Percentiles rank a stretch among this genome's conserved stretches.
Conservation (phyloP, 805 yeast species). For the Nakazawaea wyomingensis region DNA sequence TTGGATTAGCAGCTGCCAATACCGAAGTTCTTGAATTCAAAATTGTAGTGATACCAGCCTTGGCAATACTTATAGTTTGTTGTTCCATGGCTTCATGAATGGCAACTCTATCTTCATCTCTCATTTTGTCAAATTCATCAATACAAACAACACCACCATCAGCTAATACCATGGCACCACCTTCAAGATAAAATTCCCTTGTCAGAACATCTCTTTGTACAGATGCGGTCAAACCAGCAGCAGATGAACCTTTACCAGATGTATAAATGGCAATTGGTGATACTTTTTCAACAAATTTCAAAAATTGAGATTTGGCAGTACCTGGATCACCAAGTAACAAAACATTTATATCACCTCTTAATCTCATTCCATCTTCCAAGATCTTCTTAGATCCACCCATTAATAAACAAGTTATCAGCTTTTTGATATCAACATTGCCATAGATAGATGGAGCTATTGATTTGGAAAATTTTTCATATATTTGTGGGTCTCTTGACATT, state of each 20-base stretch:
- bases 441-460: slow-evolving; percentile 96
- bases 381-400: slow-evolving; percentile 93
- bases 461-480: slow-evolving; percentile 77
- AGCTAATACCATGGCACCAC: slow-evolving; percentile 99
- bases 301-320: slow-evolving; percentile 94
- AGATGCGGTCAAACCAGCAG: slow-evolving; percentile 98
- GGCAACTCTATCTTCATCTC: slow-evolving; percentile 98
- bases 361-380: slow-evolving; percentile 92
- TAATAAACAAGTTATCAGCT: slow-evolving; percentile 84
- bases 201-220: slow-evolving; percentile 89
- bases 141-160: slow-evolving; percentile 99
- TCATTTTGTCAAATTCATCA: slow-evolving; percentile 98
- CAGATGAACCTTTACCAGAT: slow-evolving; percentile 98
- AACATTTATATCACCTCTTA: slow-evolving; percentile 96
- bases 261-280: slow-evolving; percentile 95
- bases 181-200: slow-evolving; percentile 91
- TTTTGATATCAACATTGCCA: slow-evolving; percentile 90
- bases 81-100: slow-evolving; percentile 99
- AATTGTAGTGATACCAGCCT: slow-evolving; percentile 97
- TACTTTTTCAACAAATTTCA: slow-evolving; percentile 92
- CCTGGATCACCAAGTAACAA: slow-evolving; percentile 96
- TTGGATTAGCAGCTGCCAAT: slow-evolving; percentile 96
- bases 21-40: slow-evolving; percentile 95
- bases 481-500: slow-evolving; percentile 74
- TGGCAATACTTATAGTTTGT: slow-evolving; percentile 97